Base-by-base conservation (phyloP, 2,329 filamentous ascomycete species). In the Ampelomyces quisqualis region DNA sequence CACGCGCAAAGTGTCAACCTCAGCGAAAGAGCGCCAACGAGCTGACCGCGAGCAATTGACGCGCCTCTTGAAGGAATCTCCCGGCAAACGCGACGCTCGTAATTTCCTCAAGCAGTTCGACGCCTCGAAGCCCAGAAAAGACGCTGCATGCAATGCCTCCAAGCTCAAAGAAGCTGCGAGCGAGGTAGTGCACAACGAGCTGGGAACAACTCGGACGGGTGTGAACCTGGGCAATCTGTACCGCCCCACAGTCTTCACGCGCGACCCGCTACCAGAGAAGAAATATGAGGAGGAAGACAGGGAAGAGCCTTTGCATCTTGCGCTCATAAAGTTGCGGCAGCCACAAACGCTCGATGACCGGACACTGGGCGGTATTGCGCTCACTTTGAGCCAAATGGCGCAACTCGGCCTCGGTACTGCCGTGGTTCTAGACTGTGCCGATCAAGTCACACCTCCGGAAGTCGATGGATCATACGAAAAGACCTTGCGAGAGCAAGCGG, bases 51-150 rank as follows among this genome's bases (percentile, higher is more conserved):
- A 67, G 33, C 58, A 66, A 51, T 51, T 68, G 57, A 66, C 62
- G 14, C 60, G 60, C 20, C 49, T 97, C 3, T 76, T 98, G 21
- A 88, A 88, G 59, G 89, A 90, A 13, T 89, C 90, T 8, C 87
- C 90, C 5, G 96, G 91, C 0, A 95, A 90, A 69, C 83, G 93
- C 57, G 93, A 98, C 72, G 90, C 90, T 33, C 90, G 87, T 68
- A 84, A 88, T 24, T 98, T 96, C 63, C 77, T 98, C 11, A 86
- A 93, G 55, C 90, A 89, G 47, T 95, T 96, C 65, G 84, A 81
- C 33, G 46, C 52, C 10, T 47, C 62, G 13, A 57, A 57, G 11
- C 45, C 62, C 13, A 57, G 57, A 11, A 56, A 55, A 44, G 31
- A 28, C 3, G 46, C 49, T 14, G 37, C 26, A n/a, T 41, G 27